Base-by-base conservation (phyloP, 192 early-diverging fungal species). In the Powellomyces hirtus region DNA sequence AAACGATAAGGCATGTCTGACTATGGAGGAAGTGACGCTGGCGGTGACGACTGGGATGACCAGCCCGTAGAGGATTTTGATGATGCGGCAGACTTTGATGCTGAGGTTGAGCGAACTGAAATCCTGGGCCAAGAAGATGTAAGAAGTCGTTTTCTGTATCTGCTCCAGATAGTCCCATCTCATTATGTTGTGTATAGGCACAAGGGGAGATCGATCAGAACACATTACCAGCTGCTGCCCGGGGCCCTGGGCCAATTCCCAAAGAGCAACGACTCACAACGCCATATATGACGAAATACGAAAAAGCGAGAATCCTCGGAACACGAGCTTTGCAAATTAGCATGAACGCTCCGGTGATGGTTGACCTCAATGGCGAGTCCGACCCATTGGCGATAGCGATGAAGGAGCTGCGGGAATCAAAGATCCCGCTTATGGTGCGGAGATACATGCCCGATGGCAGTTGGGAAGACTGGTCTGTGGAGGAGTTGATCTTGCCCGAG, bases 241-340 rank as follows among this genome's bases (percentile, higher is more conserved):
- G n/a, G n/a, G 72, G 62, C 20, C 71, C 77, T 38, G 66, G 69
- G 1, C 70, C 77, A n/a, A 79, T 86, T 36, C 71, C 81, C n/a
- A 89, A 89, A 72, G 92, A 81, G 26, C 42, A 94, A 71, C 89
- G 89, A 66, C 88, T 92, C 53, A 97, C 97, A 11, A 97, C 97
- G 26, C 95, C 97, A 33, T 98, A 96, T 77, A 93, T 98, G 93
- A 98, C 97, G 56, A 97, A 96, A 74, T 98, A 98, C 80, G 97
- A 98, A 79, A 89, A 91, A 50, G 75, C 79, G 10, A 46, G 75
- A 18, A 66, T 77, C 20, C 74, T 77, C 31, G 79, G 79, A 40
- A 94, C 95, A 11, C 86, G 97, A 29, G 97, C 97, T 3, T 86
- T 97, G 70, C 95, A 98, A 75, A 94, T 98, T 68, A 91, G 89